Evolutionary conservation across 2,329 filamentous ascomycete species (phyloP).

Genomic region (Chaetomiaceae sp.): DNA sequence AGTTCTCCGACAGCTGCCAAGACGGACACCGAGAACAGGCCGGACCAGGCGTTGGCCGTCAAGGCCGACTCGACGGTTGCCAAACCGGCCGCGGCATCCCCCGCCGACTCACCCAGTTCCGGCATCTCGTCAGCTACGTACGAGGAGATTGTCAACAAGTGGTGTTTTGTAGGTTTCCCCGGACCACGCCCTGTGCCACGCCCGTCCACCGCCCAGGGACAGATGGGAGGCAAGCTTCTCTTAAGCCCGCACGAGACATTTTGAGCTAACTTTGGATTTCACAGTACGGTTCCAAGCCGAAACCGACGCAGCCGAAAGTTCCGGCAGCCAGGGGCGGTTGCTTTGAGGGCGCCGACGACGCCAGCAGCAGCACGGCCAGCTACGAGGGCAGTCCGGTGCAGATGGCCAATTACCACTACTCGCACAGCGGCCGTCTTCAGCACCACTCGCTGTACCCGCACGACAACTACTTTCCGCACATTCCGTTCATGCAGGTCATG

Average conservation of each 20-base stretch:
- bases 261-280: slow-evolving; percentile 38
- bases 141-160: slow-evolving; percentile 96
- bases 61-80: slow-evolving; percentile 25
- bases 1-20: slow-evolving; percentile 10
- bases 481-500: slow-evolving; percentile 27
- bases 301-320: slow-evolving; percentile 44
- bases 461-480: slow-evolving; percentile 35
- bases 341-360: slow-evolving; percentile 38
- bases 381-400: slow-evolving; percentile 37
- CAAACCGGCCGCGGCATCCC: slow-evolving; percentile 31
- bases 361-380: slow-evolving; percentile 35
- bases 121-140: slow-evolving; percentile 82
- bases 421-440: slow-evolving; percentile 37
- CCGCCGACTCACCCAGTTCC: slow-evolving; percentile 48
- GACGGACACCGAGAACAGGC: neutral
- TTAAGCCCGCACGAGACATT: slow-evolving; percentile 24
- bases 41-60: slow-evolving; percentile 5
- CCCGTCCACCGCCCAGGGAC: slow-evolving; percentile 23
- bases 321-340: slow-evolving; percentile 33
- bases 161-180: slow-evolving; percentile 94
- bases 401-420: slow-evolving; percentile 25
- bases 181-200: slow-evolving; percentile 28
- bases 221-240: slow-evolving; percentile 26
- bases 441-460: slow-evolving; percentile 41
- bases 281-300: slow-evolving; percentile 60